Evolutionary conservation across 257 asterid species (phyloP).

Genomic region (Solanum bulbocastanum): DNA sequence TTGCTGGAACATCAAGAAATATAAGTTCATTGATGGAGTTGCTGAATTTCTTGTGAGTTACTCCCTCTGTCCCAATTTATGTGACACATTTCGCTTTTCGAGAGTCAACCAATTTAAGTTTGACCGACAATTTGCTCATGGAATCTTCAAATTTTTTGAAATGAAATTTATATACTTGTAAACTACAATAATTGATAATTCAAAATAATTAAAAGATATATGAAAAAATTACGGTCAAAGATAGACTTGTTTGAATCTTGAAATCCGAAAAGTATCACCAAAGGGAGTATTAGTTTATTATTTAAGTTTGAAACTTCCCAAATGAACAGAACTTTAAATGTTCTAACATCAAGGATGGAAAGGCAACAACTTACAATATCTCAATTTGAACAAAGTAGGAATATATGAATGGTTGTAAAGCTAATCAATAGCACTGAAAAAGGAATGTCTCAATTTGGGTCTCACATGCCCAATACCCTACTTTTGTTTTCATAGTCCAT

Average conservation of each 20-base stretch:
- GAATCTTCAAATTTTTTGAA: too few relatives aligned
- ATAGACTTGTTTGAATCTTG: too few relatives aligned
- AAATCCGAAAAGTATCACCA: too few relatives aligned
- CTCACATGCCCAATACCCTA: not conserved
- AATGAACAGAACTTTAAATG: not conserved
- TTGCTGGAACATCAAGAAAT: constrained; percentile 38
- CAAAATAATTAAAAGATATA: too few relatives aligned
- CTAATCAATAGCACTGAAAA: not conserved
- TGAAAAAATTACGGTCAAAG: too few relatives aligned
- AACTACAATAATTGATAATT: too few relatives aligned
- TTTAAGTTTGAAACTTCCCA: not conserved
- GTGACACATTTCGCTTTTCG: too few relatives aligned
- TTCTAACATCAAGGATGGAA: not conserved
- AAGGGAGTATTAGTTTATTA: not conserved
- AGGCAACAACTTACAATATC: not conserved
- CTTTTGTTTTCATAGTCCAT: not conserved
- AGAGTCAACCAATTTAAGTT: too few relatives aligned
- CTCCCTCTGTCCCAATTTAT: too few relatives aligned
- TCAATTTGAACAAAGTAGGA: not conserved
- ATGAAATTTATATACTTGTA: too few relatives aligned
- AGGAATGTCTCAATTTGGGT: not conserved
- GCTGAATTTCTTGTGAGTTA: not conserved
- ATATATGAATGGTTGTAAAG: not conserved
- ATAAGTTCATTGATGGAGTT: not conserved
- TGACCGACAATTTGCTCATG: too few relatives aligned